phyloP scores from a whole-genome alignment of 2,329 filamentous ascomycete genomes.

The Cadophora gregata region DNA sequence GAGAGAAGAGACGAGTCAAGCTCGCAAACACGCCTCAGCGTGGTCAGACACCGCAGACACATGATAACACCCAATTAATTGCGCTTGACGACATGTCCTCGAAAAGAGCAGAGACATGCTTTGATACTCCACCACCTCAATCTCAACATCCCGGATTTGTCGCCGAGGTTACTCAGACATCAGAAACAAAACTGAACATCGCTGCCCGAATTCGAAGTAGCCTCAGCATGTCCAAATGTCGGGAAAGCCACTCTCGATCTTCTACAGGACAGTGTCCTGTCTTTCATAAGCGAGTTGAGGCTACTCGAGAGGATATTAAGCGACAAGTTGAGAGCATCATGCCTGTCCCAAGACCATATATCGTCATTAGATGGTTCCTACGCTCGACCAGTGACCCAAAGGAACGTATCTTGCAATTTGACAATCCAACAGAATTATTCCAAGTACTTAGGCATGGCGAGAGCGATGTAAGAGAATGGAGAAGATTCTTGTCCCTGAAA shows the following conservation, averaged over 20 bases:
- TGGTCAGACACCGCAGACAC: conserved; percentile 12
- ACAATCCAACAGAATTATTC: conserved; percentile 28
- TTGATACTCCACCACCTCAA: neutral
- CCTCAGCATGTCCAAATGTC: conserved; percentile 22
- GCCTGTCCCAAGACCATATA: conserved; percentile 29
- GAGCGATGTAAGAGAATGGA: conserved; percentile 24
- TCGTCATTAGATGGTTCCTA: conserved; percentile 36
- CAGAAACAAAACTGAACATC: conserved; percentile 20
- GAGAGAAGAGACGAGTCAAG: conserved; percentile 28
- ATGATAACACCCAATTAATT: neutral
- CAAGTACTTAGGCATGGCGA: conserved; percentile 30
- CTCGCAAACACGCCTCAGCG: conserved; percentile 14
- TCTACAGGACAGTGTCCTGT: conserved; percentile 26
- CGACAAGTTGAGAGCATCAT: conserved; percentile 33
- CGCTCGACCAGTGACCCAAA: conserved; percentile 29
- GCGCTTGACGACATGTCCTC: conserved; percentile 23
- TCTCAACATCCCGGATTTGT: neutral
- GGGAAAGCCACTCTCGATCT: conserved; percentile 23
- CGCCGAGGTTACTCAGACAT: conserved; percentile 16
- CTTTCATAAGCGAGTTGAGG: conserved; percentile 28
- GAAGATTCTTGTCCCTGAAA: conserved; percentile 26
- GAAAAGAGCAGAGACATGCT: neutral
- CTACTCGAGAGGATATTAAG: conserved; percentile 33
- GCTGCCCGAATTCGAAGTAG: conserved; percentile 19
- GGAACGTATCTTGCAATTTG: conserved; percentile 32